Evolutionary conservation across 805 yeast species (phyloP).

Genomic region (Pichia gijzeniarum): DNA sequence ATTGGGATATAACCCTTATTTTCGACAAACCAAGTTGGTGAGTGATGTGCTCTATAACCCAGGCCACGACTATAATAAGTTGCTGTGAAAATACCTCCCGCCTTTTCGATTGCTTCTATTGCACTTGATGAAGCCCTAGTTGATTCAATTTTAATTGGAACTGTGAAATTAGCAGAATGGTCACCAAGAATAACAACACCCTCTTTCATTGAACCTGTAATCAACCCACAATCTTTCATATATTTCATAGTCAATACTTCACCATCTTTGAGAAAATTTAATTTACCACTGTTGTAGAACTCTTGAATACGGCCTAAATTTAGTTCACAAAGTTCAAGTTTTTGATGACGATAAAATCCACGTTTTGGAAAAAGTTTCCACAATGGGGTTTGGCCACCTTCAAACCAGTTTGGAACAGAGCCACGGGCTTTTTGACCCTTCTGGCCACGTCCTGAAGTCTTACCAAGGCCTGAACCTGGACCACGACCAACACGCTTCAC

Average conservation of each 20-base stretch:
- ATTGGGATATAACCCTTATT: conserved; percentile 78
- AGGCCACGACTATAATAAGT: conserved; percentile 56
- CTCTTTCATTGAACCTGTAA: conserved; percentile 63
- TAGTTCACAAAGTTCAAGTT: conserved; percentile 46
- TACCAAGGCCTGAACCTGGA: conserved; percentile 88
- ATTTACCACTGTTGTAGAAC: conserved; percentile 62
- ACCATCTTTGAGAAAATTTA: conserved; percentile 45
- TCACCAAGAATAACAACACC: conserved; percentile 80
- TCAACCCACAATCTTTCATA: conserved; percentile 68
- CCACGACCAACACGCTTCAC: conserved; percentile 90
- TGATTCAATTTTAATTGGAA: conserved; percentile 74
- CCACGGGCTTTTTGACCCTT: conserved; percentile 98
- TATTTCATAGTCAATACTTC: conserved; percentile 67
- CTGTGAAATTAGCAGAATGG: conserved; percentile 43
- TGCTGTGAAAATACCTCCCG: conserved; percentile 72
- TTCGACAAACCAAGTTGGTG: conserved; percentile 62
- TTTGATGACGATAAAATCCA: conserved; percentile 71
- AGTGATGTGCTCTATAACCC: conserved; percentile 66
- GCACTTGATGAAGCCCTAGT: conserved; percentile 74
- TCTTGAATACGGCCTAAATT: conserved; percentile 65
- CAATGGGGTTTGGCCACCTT: conserved; percentile 98
- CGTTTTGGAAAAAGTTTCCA: conserved; percentile 78
- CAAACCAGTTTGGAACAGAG: conserved; percentile 86
- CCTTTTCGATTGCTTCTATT: conserved; percentile 59
- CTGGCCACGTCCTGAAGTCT: conserved; percentile 95